Evolutionary conservation across 176 grass and related monocot species (phyloP).

Genomic region (Neostapfia colusana): DNA sequence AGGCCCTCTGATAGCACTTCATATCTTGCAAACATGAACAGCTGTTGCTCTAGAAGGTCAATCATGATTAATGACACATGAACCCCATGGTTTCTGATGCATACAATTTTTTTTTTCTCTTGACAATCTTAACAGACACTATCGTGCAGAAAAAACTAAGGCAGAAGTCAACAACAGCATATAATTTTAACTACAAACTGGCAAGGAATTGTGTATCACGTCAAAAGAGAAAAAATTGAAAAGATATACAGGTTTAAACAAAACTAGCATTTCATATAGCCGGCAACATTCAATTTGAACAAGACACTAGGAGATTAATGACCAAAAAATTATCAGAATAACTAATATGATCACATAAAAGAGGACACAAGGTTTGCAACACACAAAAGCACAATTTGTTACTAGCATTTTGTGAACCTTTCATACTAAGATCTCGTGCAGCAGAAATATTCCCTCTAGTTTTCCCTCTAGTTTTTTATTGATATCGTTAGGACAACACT

Average conservation of each 20-base stretch:
- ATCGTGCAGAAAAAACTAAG: too few relatives aligned
- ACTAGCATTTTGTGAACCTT: neutral
- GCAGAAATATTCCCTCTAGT: too few relatives aligned
- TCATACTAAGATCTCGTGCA: neutral
- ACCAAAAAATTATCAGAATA: neutral
- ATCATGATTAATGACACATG: neutral
- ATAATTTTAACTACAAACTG: neutral
- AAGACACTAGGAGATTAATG: neutral
- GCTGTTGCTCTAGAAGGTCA: neutral
- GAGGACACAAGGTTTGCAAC: neutral
- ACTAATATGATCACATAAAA: neutral
- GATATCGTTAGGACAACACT: too few relatives aligned
- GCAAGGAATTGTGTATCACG: neutral
- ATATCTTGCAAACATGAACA: constrained; percentile 1
- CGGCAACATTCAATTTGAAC: neutral
- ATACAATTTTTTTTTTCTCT: too few relatives aligned
- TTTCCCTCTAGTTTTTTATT: too few relatives aligned
- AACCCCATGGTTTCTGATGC: neutral
- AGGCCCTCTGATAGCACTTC: neutral
- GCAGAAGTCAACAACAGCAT: neutral
- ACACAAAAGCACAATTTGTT: neutral
- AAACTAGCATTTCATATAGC: neutral
- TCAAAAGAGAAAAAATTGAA: neutral
- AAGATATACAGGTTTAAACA: neutral
- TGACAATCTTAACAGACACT: neutral